Percentiles rank a stretch among this genome's conserved stretches.
Conservation (phyloP, 2,329 filamentous ascomycete genomes). For the Talaromyces pinophilus region DNA sequence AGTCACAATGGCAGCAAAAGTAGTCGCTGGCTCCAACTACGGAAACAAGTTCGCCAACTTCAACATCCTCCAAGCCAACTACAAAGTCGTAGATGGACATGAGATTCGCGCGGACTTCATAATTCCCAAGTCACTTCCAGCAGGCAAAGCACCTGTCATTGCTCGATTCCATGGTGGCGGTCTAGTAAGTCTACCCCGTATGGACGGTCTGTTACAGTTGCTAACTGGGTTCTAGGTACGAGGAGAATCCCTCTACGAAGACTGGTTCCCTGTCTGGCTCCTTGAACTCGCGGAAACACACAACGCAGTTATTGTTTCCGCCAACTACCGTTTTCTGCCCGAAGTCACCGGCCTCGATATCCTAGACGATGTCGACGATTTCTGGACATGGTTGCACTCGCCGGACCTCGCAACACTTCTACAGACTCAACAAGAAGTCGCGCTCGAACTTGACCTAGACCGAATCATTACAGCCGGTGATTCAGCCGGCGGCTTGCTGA, state of each 20-base stretch:
- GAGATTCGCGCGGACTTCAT: conserved; percentile 22
- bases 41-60: conserved; percentile 16
- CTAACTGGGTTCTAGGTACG: conserved; percentile 5
- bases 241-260: conserved; percentile 24
- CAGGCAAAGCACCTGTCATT: conserved; percentile 23
- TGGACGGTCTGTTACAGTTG: not conserved
- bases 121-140: conserved; percentile 13
- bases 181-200: conserved; percentile 12
- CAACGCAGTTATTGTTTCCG: conserved; percentile 46
- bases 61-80: conserved; percentile 21
- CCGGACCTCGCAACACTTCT: conserved; percentile 25
- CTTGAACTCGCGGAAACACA: conserved; percentile 41
- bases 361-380: conserved; percentile 48
- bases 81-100: conserved; percentile 22
- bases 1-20: conserved; percentile 11
- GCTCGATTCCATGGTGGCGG: conserved; percentile 23
- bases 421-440: conserved; percentile 10
- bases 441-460: conserved; percentile 27
- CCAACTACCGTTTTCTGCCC: conserved; percentile 53
- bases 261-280: conserved; percentile 34
- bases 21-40: conserved; percentile 11
- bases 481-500: conserved; percentile 37
- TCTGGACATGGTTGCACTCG: conserved; percentile 48
- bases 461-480: conserved; percentile 34
- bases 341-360: conserved; percentile 51